phyloP scores from a whole-genome alignment of 805 yeast genomes.

The Saccharomycopsis fodiens region DNA sequence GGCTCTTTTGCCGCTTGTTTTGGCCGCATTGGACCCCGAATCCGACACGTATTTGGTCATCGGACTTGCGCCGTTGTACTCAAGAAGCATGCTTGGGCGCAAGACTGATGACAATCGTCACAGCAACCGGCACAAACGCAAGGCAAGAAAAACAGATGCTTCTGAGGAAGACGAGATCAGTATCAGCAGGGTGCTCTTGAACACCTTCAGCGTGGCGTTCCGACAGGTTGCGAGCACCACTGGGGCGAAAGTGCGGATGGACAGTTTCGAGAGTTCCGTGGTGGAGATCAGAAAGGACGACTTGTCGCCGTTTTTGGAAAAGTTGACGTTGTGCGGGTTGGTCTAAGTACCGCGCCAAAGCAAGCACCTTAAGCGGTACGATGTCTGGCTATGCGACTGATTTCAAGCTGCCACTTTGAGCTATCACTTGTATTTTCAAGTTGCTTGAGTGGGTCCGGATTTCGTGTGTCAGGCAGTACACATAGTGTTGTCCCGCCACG shows the following conservation, averaged over 20 bases:
- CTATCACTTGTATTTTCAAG: too few relatives aligned
- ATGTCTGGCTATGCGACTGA: too few relatives aligned
- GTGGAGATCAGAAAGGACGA: slow-evolving; percentile 88
- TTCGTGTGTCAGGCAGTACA: too few relatives aligned
- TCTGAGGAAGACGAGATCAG: slow-evolving; percentile 22
- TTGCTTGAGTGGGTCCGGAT: too few relatives aligned
- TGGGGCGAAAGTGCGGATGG: slow-evolving; percentile 84
- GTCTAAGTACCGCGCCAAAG: too few relatives aligned
- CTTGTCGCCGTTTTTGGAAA: slow-evolving; percentile 78
- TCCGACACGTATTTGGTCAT: slow-evolving; percentile 79
- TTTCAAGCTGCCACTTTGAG: too few relatives aligned
- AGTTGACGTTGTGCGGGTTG: slow-evolving; percentile 66
- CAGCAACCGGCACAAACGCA: slow-evolving; percentile 18
- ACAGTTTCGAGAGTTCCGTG: slow-evolving; percentile 90
- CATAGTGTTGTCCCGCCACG: too few relatives aligned
- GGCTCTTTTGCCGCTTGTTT: slow-evolving; percentile 67
- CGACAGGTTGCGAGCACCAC: slow-evolving; percentile 79
- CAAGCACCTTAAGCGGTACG: too few relatives aligned
- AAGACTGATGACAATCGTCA: slow-evolving; percentile 26
- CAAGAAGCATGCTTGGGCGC: slow-evolving; percentile 27
- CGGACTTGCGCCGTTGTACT: slow-evolving; percentile 81
- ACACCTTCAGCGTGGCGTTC: slow-evolving; percentile 86
- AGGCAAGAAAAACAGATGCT: slow-evolving; percentile 24
- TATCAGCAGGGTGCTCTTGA: slow-evolving; percentile 43
- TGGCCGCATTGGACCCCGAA: slow-evolving; percentile 70